These are phyloP conservation scores for Gossypium schwendimanii DNA, from an alignment of 441 rosid genomes.

Conservation along the genomic window DNA sequence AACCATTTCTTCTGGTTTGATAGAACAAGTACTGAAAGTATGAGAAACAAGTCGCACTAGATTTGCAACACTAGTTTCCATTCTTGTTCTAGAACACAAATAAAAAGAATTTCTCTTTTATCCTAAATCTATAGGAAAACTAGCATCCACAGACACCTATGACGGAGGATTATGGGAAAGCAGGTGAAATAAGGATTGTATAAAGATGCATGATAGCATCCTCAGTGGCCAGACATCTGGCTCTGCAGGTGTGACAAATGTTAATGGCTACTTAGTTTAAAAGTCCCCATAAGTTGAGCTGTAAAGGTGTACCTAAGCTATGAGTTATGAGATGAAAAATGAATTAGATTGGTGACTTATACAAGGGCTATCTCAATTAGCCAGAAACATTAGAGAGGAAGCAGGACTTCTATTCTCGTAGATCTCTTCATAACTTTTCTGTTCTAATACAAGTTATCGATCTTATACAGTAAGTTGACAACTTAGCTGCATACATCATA, in stretches of 20 bases:
- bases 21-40: background rate
- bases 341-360: background rate
- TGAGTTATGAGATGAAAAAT: background rate
- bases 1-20: background rate
- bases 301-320: background rate
- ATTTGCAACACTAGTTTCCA: background rate
- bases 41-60: background rate
- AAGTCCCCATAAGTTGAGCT: conserved; percentile 12
- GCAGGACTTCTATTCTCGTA: background rate
- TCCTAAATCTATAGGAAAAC: background rate
- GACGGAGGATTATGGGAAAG: background rate
- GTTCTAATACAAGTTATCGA: background rate
- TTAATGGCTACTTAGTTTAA: background rate
- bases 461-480: background rate
- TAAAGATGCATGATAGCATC: background rate
- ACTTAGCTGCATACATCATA: background rate
- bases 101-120: background rate
- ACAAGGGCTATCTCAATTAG: background rate
- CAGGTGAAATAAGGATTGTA: background rate
- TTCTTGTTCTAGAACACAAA: conserved; percentile 5
- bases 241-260: background rate
- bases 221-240: background rate
- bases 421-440: background rate
- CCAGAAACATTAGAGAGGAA: background rate
- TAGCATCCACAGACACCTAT: background rate